Evolutionary conservation across 371 early-diverging fungal species (phyloP), one percentile per base, ranked within the genome.

Genomic region (Mucor ambiguus): DNA sequence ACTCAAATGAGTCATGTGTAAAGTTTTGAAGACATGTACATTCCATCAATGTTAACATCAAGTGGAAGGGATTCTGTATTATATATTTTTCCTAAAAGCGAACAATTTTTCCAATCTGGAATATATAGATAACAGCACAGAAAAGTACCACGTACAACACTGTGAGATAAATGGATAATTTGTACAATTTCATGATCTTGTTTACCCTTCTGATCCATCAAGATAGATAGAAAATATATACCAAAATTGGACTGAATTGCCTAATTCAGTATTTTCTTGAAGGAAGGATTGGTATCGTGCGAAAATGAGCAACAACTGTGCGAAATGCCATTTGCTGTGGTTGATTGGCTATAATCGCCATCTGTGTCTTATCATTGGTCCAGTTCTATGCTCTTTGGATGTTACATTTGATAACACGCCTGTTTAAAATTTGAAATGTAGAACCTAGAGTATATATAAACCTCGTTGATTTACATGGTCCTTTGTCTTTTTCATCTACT

Each of bases 231-330:
- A 26, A 32, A 57, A 46, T 48, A 35, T 41, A 38, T 49, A 24
- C 69, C 60, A 46, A 64, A 69, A 60, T 43, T 44, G 69, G 69
- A 64, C 20, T 64, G 69, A 69, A 69, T 69, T 69, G 28, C 69
- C 60, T 60, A 60, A 69, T 60, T 55, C 28, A 41, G 49, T 3
- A 44, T 20, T 49, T 58, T 22, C 16, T 52, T 28, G 54, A 37
- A 38, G 35, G 46, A 52, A 38, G 26, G 38, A 24, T 24, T n/a
- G 41, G 46, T 58, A 69, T 69, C 69, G 69, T 69, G 69, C 69
- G 69, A 69, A 69, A 69, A 63, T 54, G 54, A 48, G 29, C 32
- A 44, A 48, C 28, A 18, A 69, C 59, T 69, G 69, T 69, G 69
- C 64, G 69, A 69, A 69, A 64, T 54, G 35, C 32, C 52, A 60